phyloP scores from a whole-genome alignment of 148 eudicot species.

The Heliosperma pusillum region DNA sequence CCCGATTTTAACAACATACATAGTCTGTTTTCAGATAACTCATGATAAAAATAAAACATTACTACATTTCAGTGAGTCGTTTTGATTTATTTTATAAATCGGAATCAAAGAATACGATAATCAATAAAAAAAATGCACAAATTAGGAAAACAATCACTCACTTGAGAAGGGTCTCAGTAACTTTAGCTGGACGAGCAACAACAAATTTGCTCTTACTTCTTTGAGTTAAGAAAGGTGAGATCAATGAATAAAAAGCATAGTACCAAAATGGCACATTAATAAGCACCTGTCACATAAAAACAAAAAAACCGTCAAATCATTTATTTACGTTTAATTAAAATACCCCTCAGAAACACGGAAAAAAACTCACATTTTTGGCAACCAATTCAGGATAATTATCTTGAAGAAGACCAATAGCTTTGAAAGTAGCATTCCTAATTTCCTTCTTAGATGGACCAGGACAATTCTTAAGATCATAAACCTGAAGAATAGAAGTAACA shows the following conservation, averaged over 20 bases:
- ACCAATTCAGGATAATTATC: conserved; percentile 80
- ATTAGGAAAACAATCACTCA: conserved; percentile 23
- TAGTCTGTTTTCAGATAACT: too few species aligned
- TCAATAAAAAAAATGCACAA: background rate
- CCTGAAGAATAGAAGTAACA: conserved; percentile 44
- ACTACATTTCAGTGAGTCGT: too few species aligned
- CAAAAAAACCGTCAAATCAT: background rate
- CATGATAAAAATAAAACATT: too few species aligned
- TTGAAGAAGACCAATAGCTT: conserved; percentile 53
- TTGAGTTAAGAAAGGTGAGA: conserved; percentile 59
- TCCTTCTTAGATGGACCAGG: conserved; percentile 62
- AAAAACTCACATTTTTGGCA: conserved; percentile 49
- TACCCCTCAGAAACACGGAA: background rate
- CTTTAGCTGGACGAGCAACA: conserved; percentile 49
- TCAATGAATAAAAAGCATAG: conserved; percentile 50
- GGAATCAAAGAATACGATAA: background rate
- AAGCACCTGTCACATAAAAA: conserved; percentile 35
- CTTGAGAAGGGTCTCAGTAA: conserved; percentile 66
- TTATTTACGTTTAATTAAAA: too few species aligned
- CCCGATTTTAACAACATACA: too few species aligned
- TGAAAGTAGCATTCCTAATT: conserved; percentile 40
- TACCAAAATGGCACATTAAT: conserved; percentile 76
- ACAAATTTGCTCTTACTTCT: conserved; percentile 70
- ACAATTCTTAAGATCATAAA: conserved; percentile 55
- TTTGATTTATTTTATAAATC: background rate